Base-by-base conservation (phyloP, 495 filamentous ascomycete species). In the Hypomontagnella monticulosa region DNA sequence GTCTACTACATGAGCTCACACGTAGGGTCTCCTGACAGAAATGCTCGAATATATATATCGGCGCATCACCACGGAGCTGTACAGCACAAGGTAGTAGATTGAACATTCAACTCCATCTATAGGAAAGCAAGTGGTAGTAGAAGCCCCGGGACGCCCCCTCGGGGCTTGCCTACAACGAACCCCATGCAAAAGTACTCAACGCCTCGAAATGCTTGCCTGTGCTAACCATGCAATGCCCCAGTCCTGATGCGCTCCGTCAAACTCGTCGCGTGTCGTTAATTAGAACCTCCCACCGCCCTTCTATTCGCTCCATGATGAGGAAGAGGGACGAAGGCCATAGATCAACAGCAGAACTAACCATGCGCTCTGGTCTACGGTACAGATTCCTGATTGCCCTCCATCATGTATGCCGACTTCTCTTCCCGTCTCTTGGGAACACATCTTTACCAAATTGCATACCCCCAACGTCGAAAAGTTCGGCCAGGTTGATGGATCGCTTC, bases 391-490 rank as follows among this genome's bases (percentile, higher is more conserved):
- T 11, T 36, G 7, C 12, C 15, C 12, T 27, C 11, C 52, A 38
- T 84, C 72, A 93, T 61, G 80, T 80, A 71, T 89, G 89, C 63
- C 91, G 83, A 47, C 86, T 87, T 57, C 92, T 81, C 81, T 96
- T 96, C 20, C 86, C 84, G 14, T 82, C 80, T 18, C 87, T 84
- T 32, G 87, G 88, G 72, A 83, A 83, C 54, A 83, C 74, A 66
- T 93, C 92, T 61, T 87, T 86, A 20, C 83, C 82, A 61, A 89
- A 84, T 19, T 85, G 81, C 36, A 91, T 63, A 38, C 83, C 85
- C 4, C 85, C 86, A n/a, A 97, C 74, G 63, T 95, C 91, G 65
- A 96, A 96, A 60, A 93, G 88, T 57, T 97, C 93, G 2, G 85
- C 84, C 36, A 93, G 84, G 40, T 89, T 86, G 59, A 90, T 80